Conservation (phyloP, 2,329 filamentous ascomycete genomes). For the Dothistroma septosporum region DNA sequence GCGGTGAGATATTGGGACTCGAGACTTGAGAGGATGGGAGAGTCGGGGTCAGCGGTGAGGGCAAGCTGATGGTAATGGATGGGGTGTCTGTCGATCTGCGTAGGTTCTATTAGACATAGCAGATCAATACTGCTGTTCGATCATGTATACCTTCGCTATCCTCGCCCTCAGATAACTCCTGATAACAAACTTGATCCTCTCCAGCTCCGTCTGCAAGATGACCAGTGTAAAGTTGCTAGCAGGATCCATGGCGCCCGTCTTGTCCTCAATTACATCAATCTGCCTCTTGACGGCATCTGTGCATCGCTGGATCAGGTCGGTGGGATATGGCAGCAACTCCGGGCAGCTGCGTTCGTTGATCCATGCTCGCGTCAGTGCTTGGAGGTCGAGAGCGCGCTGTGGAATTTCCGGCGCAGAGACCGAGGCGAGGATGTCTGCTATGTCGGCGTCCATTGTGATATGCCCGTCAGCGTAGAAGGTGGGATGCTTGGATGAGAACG, state of each 20-base stretch:
- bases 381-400: slow-evolving; percentile 67
- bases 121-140: not conserved
- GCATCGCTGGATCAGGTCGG: slow-evolving; percentile 74
- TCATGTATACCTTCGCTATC: slow-evolving; percentile 68
- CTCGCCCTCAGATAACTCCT: slow-evolving; percentile 76
- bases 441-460: slow-evolving; percentile 36
- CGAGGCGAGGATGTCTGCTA: slow-evolving; percentile 51
- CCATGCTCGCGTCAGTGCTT: slow-evolving; percentile 87
- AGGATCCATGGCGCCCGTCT: slow-evolving; percentile 82
- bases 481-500: not conserved
- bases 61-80: slow-evolving; percentile 63
- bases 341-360: slow-evolving; percentile 85
- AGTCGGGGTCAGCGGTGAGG: slow-evolving; percentile 31
- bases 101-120: not conserved
- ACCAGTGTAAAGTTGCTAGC: slow-evolving; percentile 91
- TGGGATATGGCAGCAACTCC: slow-evolving; percentile 77
- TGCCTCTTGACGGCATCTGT: slow-evolving; percentile 51
- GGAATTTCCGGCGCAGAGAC: slow-evolving; percentile 48
- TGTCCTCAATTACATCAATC: slow-evolving; percentile 43
- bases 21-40: slow-evolving; percentile 59
- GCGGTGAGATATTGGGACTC: slow-evolving; percentile 79
- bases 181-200: slow-evolving; percentile 87
- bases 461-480: not conserved
- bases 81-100: slow-evolving; percentile 69
- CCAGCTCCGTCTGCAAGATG: slow-evolving; percentile 92